Evolutionary conservation across 331 rosid genomes (phyloP).

Genomic region (Telfairia occidentalis): DNA sequence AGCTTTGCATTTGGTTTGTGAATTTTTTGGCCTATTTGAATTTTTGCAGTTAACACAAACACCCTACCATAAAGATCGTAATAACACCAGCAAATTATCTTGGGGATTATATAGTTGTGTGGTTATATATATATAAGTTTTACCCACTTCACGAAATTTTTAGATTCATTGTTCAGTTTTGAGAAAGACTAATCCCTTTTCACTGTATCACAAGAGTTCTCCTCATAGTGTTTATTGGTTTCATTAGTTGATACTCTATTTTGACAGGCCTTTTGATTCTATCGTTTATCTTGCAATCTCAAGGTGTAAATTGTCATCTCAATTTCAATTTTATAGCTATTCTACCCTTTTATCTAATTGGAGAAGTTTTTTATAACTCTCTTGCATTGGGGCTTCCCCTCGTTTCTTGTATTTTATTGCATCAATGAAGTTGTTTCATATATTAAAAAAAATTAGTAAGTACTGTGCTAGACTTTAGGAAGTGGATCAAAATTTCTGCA

Average conservation of each 20-base stretch:
- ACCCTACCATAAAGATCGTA: neutral
- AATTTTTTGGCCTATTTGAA: neutral
- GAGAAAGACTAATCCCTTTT: neutral
- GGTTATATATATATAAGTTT: neutral
- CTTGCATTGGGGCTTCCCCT: no score
- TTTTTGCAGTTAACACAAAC: neutral
- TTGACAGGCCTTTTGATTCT: no score
- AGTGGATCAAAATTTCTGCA: neutral
- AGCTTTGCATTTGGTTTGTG: neutral
- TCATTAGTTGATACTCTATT: no score
- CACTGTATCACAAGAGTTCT: neutral
- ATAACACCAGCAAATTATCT: neutral
- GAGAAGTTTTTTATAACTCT: no score
- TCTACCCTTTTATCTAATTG: no score
- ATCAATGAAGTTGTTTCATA: no score
- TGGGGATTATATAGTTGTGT: neutral
- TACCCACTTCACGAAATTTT: neutral
- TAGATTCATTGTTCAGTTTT: neutral
- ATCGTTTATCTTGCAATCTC: no score
- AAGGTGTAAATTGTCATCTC: no score
- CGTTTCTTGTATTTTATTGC: no score
- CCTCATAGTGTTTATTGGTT: neutral
- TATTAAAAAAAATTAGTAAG: no score
- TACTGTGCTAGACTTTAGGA: neutral
- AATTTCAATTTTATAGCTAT: no score